Evolutionary conservation across 2,329 filamentous ascomycete species (phyloP).

Genomic region (Colletotrichum acutatum): DNA sequence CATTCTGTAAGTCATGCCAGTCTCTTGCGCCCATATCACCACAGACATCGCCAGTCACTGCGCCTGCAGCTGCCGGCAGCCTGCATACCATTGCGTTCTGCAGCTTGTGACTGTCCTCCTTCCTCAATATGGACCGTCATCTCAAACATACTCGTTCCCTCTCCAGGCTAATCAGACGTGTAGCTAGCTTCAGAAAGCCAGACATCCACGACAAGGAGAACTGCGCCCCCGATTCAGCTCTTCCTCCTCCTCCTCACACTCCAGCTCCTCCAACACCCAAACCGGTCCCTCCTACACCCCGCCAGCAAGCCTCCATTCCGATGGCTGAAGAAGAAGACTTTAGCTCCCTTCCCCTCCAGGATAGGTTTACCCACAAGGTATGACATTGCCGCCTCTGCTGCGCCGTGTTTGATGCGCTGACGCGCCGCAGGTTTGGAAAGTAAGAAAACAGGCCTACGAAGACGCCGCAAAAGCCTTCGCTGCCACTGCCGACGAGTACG

Average conservation of each 20-base stretch:
- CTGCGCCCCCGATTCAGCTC: background rate
- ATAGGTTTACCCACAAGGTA: conserved; percentile 87
- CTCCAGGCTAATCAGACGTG: conserved; percentile 30
- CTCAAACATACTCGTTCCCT: conserved; percentile 32
- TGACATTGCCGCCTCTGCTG: conserved; percentile 22
- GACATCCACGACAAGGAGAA: conserved; percentile 21
- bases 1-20: conserved; percentile 22
- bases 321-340: conserved; percentile 94
- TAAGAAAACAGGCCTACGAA: conserved; percentile 94
- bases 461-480: conserved; percentile 90
- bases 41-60: background rate
- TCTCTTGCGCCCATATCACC: conserved; percentile 1
- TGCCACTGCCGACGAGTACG: conserved; percentile 83
- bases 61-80: conserved; percentile 9
- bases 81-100: background rate
- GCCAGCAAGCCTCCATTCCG: conserved; percentile 20
- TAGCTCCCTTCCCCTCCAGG: conserved; percentile 79
- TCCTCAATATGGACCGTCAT: conserved; percentile 14
- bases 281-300: background rate
- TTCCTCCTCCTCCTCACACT: background rate
- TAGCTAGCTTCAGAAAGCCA: conserved; percentile 29
- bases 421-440: conserved; percentile 83
- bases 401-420: conserved; percentile 22
- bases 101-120: background rate
- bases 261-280: background rate